Evolutionary conservation across 805 yeast genomes (phyloP), one percentile per base, ranked within the genome.

Genomic region (Maudiozyma turicensis): DNA sequence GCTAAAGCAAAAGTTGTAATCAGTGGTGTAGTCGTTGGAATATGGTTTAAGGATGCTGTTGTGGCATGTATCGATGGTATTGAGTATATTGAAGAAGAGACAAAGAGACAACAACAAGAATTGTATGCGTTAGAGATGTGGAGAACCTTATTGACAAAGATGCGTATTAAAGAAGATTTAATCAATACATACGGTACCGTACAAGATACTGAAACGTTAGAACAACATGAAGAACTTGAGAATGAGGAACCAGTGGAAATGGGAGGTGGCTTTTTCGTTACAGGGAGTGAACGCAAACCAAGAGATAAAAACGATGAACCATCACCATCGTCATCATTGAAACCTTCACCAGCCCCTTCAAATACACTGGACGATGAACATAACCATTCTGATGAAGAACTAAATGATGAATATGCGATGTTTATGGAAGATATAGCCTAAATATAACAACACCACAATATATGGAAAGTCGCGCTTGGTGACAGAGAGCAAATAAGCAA

Each of bases 11-110:
- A 79, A 9, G 91, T 95, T 0, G 70, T 72, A 47, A 75, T 80
- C 40, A 80, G 81, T 5, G 98, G 98, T 2, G 76, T 88, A 29
- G 83, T 93, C 1, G 82, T 89, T 6, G 82, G 85, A 5, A 59
- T 60, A 28, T 82, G 81, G 57, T 79, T 51, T 48, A 65, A 61
- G 44, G 68, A 69, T 1, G 70, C 72, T 0, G 53, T 69, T 26
- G 44, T 53, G 9, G 51, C 52, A 13, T 61, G 68, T 9, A 60
- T 65, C 28, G 64, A 61, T 31, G 61, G 62, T 26, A 54, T 63
- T 7, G 63, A 59, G 40, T 55, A 61, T 39, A 44, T 52, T 1
- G 15, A 47, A n/a, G 65, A 59, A 42, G 63, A 75, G 34, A 74
- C 73, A 9, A 71, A 71, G 47, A 59, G 70, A 47, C 65, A 66